A percentile compares a stretch with the other conserved stretches of the same genome.
Evolutionary conservation across 1,284 basidiomycete genomes (phyloP).

Genomic region (Rhodotorula sp.): DNA sequence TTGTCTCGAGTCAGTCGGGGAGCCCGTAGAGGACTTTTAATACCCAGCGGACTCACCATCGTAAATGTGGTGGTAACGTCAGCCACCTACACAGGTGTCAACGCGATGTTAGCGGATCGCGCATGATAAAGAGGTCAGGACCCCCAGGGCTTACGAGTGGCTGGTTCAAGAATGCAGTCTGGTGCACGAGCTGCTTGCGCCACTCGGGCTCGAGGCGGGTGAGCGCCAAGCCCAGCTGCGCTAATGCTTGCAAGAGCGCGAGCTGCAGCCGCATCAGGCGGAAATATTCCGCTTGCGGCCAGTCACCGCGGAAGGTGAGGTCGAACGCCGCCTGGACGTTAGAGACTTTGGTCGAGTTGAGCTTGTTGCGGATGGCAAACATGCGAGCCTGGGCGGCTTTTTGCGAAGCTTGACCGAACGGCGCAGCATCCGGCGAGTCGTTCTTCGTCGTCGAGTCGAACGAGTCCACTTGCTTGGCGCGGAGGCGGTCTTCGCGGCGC

Average conservation of each 20-base stretch:
- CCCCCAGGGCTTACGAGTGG: constrained; percentile 15
- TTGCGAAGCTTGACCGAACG: constrained; percentile 4
- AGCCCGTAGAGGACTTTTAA: too few species aligned
- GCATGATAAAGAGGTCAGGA: not conserved
- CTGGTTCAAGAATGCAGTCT: constrained; percentile 34
- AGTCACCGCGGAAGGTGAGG: constrained; percentile 26
- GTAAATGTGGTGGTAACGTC: constrained; percentile 30
- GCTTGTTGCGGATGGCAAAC: constrained; percentile 28
- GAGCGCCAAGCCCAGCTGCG: constrained; percentile 18
- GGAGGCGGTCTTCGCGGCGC: not conserved
- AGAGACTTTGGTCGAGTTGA: constrained; percentile 17
- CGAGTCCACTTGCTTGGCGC: not conserved
- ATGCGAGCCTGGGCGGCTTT: constrained; percentile 25
- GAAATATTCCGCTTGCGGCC: constrained; percentile 22
- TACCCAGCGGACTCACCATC: constrained; percentile 7
- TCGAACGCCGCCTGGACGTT: constrained; percentile 27
- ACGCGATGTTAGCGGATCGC: not conserved
- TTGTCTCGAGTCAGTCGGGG: not conserved
- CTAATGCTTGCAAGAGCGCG: constrained; percentile 27
- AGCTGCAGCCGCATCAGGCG: constrained; percentile 25
- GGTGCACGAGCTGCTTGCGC: constrained; percentile 19
- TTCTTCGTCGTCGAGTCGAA: not conserved
- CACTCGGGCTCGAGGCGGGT: constrained; percentile 24
- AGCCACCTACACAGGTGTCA: constrained; percentile 17
- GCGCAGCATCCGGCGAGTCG: not conserved